Base-by-base conservation (phyloP, 2,329 filamentous ascomycete species). In the Bimuria novae-zelandiae region DNA sequence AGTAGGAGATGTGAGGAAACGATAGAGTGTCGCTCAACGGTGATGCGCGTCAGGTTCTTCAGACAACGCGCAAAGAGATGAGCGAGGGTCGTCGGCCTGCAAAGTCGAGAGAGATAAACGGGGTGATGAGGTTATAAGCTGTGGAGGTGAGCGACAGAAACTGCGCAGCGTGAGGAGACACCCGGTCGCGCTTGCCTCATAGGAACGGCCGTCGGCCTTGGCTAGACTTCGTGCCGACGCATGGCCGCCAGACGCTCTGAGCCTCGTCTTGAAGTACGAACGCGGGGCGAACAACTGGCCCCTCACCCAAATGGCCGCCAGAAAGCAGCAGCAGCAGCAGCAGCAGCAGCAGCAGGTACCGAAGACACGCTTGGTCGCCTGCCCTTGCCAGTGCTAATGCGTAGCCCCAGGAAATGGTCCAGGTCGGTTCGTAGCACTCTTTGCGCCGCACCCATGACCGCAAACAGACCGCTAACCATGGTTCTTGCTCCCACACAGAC, bases 341-440 rank as follows among this genome's bases (percentile, higher is more conserved):
- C n/a, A 76, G 67, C 71, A 73, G 58, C 78, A 78, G 63, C 78
- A 79, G 75, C 76, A 72, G 63, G 72, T 74, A 65, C 43, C 56
- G 30, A 19, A 41, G 35, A 36, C 11, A 22, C 10, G 10, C 1
- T 11, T 22, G 1, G 40, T 11, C 19, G 30, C 21, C 14, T 14
- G 17, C 23, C 27, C 32, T 19, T 48, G 35, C 30, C 17, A 55
- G 43, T 57, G 57, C 69, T 71, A 55, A 72, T 57, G 51, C 54
- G 3, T 17, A 11, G 27, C 44, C n/a, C 6, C 80, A 97, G 91
- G 94, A 99, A 83, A 99, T 99, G 94, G 90, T 97, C 66, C 93
- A 99, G 89, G 92, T 99, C 81, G 93, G 94, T 97, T 88, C 83
- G 87, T 89, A 72, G 60, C 65, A 65, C 63, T 57, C 61, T 55